phyloP scores from a whole-genome alignment of 495 filamentous ascomycete genomes.

The Margaritispora aquatica region DNA sequence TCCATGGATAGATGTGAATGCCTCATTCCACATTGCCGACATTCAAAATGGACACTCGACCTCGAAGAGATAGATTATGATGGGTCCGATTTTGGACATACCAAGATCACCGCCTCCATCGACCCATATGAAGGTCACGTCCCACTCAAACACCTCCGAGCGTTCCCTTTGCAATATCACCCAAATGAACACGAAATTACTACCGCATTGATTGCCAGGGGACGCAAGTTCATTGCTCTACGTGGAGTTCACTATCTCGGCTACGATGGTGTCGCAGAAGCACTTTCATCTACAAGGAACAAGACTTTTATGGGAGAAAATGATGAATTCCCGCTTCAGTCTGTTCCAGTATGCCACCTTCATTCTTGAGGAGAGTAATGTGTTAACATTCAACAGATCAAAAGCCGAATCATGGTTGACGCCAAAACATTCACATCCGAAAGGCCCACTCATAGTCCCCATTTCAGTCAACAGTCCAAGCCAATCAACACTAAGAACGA shows the following conservation, averaged over 20 bases:
- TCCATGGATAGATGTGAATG: too few species aligned
- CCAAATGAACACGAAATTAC: slow-evolving; percentile 56
- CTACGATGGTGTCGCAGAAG: slow-evolving; percentile 1
- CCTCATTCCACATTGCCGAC: too few species aligned
- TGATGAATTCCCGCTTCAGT: slow-evolving; percentile 4
- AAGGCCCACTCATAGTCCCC: not conserved
- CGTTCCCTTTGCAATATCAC: slow-evolving; percentile 76
- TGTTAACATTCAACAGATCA: not conserved
- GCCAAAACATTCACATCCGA: not conserved
- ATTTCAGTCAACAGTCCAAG: not conserved
- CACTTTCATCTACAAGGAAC: not conserved
- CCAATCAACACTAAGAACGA: too few species aligned
- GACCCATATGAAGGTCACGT: slow-evolving; percentile 63
- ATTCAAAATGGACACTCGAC: too few species aligned
- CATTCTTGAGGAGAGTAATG: not conserved
- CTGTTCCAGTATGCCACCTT: not conserved
- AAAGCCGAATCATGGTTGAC: slow-evolving; percentile 11
- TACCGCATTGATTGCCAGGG: slow-evolving; percentile 65
- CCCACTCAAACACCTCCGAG: slow-evolving; percentile 66
- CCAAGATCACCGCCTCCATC: not conserved
- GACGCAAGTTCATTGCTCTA: slow-evolving; percentile 70
- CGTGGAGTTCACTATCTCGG: slow-evolving; percentile 72
- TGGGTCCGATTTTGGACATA: not conserved
- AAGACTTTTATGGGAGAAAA: not conserved
- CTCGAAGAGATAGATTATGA: not conserved